Evolutionary conservation across 2,329 filamentous ascomycete species (phyloP), one percentile per base, ranked within the genome.

Genomic region (Xylaria sp.): DNA sequence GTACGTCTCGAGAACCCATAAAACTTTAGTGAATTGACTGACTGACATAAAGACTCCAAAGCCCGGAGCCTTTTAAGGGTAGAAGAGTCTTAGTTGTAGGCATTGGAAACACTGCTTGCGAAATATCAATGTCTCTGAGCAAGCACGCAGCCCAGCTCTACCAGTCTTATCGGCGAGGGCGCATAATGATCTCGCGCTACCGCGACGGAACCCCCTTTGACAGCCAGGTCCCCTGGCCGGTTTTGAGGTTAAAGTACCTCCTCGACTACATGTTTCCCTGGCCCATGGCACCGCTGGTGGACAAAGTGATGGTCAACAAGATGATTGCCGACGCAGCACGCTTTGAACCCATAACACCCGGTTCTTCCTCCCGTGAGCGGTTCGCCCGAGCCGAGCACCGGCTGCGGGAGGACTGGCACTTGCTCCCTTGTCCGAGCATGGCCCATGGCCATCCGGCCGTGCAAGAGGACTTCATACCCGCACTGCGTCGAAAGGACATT

Each of bases 381-480:
- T 38, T 52, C 34, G 54, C 46, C 17, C 55, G 53, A 4, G 49
- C 57, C 1, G 53, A 51, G 2, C 47, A 29, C 2, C 52, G 43
- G 7, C 26, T 63, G 7, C 40, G 50, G 16, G 51, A 56, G 7
- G 61, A 64, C 8, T 65, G 58, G 61, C 54, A 44, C 9, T 38
- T 64, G 16, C 52, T 57, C 1, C 54, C 57, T 2, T 46, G 48
- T 17, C 55, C 62, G 13, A 64, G 61, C 43, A 42, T 63, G 47
- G 54, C 55, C 5, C 54, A 59, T 42, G 39, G 39, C 7, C 50
- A 59, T 41, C 63, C 59, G 1, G 52, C 57, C 5, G 63, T 61
- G 7, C 60, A 65, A 24, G 63, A 65, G 19, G 54, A 63, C 26
- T 62, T 61, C 46, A 57, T 65, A 7, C 56, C 59, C 9, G 62